Conservation (phyloP, 2,329 filamentous ascomycete genomes). For the Zalaria obscura region DNA sequence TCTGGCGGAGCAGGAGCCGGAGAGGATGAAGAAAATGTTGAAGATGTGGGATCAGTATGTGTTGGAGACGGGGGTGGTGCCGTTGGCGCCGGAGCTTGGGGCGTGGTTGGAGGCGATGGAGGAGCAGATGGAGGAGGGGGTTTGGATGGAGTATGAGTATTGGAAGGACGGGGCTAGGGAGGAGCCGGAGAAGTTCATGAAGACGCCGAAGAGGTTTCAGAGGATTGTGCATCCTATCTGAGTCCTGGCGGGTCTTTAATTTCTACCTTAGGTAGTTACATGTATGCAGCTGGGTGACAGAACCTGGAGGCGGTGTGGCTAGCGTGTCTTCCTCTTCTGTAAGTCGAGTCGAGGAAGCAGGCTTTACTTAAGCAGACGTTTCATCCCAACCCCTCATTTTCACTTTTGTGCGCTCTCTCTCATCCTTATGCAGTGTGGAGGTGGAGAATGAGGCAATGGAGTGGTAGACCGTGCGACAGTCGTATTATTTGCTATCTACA, state of each 20-base stretch:
- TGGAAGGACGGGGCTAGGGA: constrained; percentile 40
- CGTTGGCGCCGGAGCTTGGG: constrained; percentile 43
- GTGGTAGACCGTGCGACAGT: no score
- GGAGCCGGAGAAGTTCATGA: constrained; percentile 19
- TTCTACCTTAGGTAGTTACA: no score
- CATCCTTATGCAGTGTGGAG: no score
- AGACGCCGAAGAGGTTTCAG: constrained; percentile 16
- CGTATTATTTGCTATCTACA: no score
- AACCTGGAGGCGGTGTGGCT: no score
- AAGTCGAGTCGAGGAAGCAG: no score
- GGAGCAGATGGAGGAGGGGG: constrained; percentile 51
- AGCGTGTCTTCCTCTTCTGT: no score
- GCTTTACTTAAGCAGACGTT: no score
- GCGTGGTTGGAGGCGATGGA: constrained; percentile 46
- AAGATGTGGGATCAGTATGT: constrained; percentile 44
- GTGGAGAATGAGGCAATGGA: no score
- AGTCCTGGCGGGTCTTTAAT: not conserved
- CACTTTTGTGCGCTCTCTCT: no score
- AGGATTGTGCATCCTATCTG: constrained; percentile 10
- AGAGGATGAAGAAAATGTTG: constrained; percentile 33
- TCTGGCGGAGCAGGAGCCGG: constrained; percentile 21
- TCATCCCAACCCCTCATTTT: no score
- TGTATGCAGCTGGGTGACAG: no score
- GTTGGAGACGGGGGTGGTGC: constrained; percentile 45
- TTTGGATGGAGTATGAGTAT: constrained; percentile 53